These are phyloP conservation scores for Hibiscus mutabilis DNA, from an alignment of 345 rosid species.

Conservation along the genomic window DNA sequence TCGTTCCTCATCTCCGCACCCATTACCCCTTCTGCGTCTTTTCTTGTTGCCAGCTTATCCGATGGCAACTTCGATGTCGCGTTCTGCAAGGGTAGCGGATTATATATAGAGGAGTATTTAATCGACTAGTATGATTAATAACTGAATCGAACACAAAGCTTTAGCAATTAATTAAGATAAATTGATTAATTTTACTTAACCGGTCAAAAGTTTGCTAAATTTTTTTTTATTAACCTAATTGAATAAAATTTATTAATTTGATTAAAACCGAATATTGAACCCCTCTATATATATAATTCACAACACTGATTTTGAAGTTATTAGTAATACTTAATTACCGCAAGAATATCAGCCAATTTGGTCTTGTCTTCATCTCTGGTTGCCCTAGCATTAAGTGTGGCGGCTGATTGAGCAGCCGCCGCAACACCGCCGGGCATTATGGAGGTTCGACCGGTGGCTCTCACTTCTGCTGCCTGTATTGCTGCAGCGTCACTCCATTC, in stretches of 20 bases:
- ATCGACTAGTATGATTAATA: too few species aligned
- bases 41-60: conserved; percentile 57
- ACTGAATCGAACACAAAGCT: too few species aligned
- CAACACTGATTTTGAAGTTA: neutral
- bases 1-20: conserved; percentile 84
- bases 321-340: conserved; percentile 27
- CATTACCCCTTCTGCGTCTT: conserved; percentile 77
- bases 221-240: neutral
- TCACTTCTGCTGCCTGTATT: conserved; percentile 82
- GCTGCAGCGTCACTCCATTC: conserved; percentile 89
- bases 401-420: conserved; percentile 77
- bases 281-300: too few species aligned
- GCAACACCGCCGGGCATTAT: conserved; percentile 66
- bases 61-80: conserved; percentile 55
- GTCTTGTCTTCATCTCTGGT: conserved; percentile 47
- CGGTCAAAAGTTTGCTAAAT: neutral
- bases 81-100: conserved; percentile 30
- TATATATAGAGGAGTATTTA: too few species aligned
- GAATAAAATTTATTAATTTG: too few species aligned
- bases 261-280: too few species aligned
- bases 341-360: conserved; percentile 56
- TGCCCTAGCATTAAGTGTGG: conserved; percentile 51
- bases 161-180: neutral
- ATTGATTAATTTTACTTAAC: too few species aligned
- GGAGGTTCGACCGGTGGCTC: conserved; percentile 69